These are phyloP conservation scores for Penicillium sp. DNA, from an alignment of 2,329 filamentous ascomycete species.

Conservation along the genomic window DNA sequence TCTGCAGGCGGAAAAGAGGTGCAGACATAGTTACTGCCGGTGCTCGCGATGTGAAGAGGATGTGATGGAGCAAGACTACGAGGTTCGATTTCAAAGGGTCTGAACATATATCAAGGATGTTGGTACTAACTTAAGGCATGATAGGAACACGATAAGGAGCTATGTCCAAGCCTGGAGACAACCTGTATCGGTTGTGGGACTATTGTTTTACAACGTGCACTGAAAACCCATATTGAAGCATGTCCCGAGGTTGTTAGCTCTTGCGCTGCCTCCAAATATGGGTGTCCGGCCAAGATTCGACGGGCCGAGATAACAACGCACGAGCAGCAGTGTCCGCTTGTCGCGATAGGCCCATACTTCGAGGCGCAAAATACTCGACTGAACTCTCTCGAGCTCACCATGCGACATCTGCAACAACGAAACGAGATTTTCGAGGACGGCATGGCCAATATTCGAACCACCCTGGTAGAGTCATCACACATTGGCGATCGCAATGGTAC, in stretches of 20 bases:
- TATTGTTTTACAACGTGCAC: slow-evolving; percentile 31
- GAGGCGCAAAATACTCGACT: slow-evolving; percentile 45
- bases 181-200: slow-evolving; percentile 40
- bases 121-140: slow-evolving; percentile 1
- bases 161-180: slow-evolving; percentile 38
- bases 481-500: neutral
- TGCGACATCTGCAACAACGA: slow-evolving; percentile 46
- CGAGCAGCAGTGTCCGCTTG: slow-evolving; percentile 52
- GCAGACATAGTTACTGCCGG: slow-evolving; percentile 54
- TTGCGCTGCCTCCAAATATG: slow-evolving; percentile 44
- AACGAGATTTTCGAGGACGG: slow-evolving; percentile 51
- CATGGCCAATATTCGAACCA: slow-evolving; percentile 43
- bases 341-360: slow-evolving; percentile 47
- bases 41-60: slow-evolving; percentile 56
- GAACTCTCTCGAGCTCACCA: slow-evolving; percentile 45
- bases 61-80: slow-evolving; percentile 56
- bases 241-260: slow-evolving; percentile 39
- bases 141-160: slow-evolving; percentile 38
- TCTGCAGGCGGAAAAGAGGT: slow-evolving; percentile 48
- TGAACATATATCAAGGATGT: neutral
- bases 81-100: slow-evolving; percentile 36
- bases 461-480: slow-evolving; percentile 35
- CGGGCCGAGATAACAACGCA: slow-evolving; percentile 44
- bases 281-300: slow-evolving; percentile 43
- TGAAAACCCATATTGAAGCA: slow-evolving; percentile 37